Base-by-base conservation (phyloP, 441 rosid species). In the Jatropha multifida region DNA sequence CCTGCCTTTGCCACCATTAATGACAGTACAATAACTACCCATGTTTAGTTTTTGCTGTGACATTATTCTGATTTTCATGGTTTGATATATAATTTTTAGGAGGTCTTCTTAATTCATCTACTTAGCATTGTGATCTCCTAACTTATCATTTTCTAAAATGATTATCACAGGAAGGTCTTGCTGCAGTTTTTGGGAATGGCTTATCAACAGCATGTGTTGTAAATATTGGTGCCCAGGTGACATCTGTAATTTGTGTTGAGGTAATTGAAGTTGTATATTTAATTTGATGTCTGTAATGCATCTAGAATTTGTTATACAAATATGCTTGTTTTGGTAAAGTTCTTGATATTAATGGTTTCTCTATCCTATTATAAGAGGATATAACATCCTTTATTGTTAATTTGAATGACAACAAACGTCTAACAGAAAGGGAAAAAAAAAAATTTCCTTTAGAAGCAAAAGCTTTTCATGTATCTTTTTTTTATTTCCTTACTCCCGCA, bases 171-270 rank as follows among this genome's bases (percentile, higher is more conserved):
- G 98, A 92, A 90, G 98, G 97, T 70, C 87, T 96, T 76, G 91
- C 99, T 70, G 94, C 98, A 70, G 90, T 86, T 78, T 96, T 96
- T 85, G 98, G 99, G 72, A 96, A 94, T 68, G 98, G 98, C 64
- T 84, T 94, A 76, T 87, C 97, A 8, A 94, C 96, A 8, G 94
- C 98, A 59, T 96, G 99, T 79, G 84, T 96, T 68, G 97, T 96
- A 75, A 96, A 90, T 79, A 77, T 96, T 74, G 99, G 99, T 81
- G 93, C 97, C 76, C 98, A 96, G 82, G 91, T 89, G 81, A 88
- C 95, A 69, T 88, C 98, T 18, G 87, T 96, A 38, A 85, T 92
- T 76, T 96, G 99, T 71, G 65, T 96, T 32, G 99, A 94, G 99
- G 98, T 94, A 89, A 76, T 56, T 78, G 59, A 61, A 69, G 23